Evolutionary conservation across 139 green algal species (phyloP).

Genomic region (Nannochloris sp.): DNA sequence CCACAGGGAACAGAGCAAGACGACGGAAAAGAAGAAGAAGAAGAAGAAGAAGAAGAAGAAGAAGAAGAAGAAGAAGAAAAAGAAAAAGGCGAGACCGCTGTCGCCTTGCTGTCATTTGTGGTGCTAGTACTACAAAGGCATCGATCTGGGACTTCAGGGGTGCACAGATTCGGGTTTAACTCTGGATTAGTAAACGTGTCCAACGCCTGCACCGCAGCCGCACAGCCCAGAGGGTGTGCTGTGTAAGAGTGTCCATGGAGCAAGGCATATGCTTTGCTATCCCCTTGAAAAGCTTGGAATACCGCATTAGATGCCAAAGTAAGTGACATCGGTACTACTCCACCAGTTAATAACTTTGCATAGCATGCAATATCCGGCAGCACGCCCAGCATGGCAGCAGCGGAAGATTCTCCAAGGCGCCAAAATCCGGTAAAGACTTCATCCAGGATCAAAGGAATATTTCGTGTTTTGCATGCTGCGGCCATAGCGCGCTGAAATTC

Average conservation of each 20-base stretch:
- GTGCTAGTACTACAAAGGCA: neutral
- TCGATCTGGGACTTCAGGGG: constrained; percentile 8
- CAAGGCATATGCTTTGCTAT: constrained; percentile 69
- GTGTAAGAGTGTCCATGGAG: constrained; percentile 99
- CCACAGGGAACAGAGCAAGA: constrained; percentile 34
- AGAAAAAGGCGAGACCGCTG: too few relatives aligned
- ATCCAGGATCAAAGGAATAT: constrained; percentile 88
- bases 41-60: too few relatives aligned
- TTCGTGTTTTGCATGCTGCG: constrained; percentile 40
- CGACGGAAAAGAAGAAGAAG: too few relatives aligned
- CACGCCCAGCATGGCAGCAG: constrained; percentile 52
- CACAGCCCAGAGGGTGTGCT: constrained; percentile 81
- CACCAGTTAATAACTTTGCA: constrained; percentile 89
- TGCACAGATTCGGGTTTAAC: constrained; percentile 68
- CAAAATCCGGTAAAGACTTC: constrained; percentile 93
- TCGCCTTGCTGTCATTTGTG: neutral
- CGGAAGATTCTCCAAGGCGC: constrained; percentile 61
- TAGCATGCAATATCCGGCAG: constrained; percentile 90
- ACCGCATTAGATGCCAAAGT: constrained; percentile 74
- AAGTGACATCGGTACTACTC: constrained; percentile 72
- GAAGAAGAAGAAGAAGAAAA: too few relatives aligned
- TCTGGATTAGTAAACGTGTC: constrained; percentile 43
- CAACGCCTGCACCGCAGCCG: constrained; percentile 62
- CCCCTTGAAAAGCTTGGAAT: constrained; percentile 72
- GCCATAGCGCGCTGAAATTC: constrained; percentile 75